A percentile compares a stretch with the other conserved stretches of the same genome.
phyloP scores from a whole-genome alignment of 345 rosid genomes.

The Aethionema arabicum region DNA sequence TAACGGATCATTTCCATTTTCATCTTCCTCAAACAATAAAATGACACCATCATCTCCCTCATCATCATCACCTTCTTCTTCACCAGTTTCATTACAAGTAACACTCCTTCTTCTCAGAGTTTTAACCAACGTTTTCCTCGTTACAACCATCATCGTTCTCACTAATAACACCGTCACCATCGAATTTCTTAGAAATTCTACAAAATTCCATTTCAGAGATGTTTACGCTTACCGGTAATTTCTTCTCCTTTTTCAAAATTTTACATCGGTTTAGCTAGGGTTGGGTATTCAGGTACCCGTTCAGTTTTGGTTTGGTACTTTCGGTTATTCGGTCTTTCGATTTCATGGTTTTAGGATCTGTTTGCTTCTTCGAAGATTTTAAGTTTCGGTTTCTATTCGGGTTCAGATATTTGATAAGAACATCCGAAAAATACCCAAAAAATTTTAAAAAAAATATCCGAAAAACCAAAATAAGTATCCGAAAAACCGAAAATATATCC shows the following conservation, averaged over 20 bases:
- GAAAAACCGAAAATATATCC: too few relatives aligned
- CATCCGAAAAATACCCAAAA: too few relatives aligned
- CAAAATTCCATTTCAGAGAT: constrained; percentile 38
- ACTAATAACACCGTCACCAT: constrained; percentile 35
- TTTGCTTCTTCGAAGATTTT: too few relatives aligned
- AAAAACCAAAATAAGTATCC: too few relatives aligned
- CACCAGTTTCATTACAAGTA: constrained; percentile 10
- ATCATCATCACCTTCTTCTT: constrained; percentile 30
- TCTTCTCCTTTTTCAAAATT: not conserved
- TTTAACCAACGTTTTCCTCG: constrained; percentile 30
- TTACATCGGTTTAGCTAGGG: not conserved
- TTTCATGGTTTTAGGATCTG: too few relatives aligned
- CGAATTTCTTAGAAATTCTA: not conserved
- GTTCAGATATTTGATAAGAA: too few relatives aligned
- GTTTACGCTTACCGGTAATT: constrained; percentile 39
- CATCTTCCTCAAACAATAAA: constrained; percentile 1
- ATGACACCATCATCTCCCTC: constrained; percentile 35
- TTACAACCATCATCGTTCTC: constrained; percentile 38
- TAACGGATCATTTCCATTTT: not conserved
- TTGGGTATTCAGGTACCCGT: too few relatives aligned
- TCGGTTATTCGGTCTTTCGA: too few relatives aligned
- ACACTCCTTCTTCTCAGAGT: constrained; percentile 37
- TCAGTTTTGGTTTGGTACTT: too few relatives aligned
- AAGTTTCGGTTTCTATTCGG: too few relatives aligned
- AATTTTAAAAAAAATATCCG: too few relatives aligned